A percentile compares a stretch with the other conserved stretches of the same genome.
Conservation (phyloP, 73 alveolate genomes). For the Paramecium primaurelia region DNA sequence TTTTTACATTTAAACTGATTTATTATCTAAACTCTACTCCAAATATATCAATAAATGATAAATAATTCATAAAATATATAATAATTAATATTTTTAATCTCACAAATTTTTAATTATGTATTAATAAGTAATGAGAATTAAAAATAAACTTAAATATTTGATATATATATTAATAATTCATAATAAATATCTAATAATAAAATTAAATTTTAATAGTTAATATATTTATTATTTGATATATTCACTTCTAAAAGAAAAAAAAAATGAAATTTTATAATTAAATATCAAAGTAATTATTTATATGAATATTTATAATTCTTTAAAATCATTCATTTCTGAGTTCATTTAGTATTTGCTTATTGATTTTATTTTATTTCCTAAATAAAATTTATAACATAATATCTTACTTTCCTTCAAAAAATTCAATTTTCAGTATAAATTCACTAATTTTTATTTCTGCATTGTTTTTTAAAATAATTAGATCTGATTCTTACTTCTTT, state of each 20-base stretch:
- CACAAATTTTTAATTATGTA: no score
- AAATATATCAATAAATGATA: background rate
- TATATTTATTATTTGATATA: background rate
- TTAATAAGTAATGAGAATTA: no score
- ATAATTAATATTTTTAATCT: no score
- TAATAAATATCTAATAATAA: no score
- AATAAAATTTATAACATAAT: background rate
- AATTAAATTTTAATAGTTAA: background rate
- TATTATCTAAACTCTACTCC: background rate
- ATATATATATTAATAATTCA: no score
- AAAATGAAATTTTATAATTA: background rate
- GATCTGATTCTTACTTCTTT: slow-evolving; percentile 17
- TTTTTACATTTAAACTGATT: background rate
- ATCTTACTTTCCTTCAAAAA: background rate
- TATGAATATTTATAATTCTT: background rate
- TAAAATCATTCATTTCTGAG: background rate
- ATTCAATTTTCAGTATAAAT: slow-evolving; percentile 16
- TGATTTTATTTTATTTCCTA: background rate
- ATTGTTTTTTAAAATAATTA: background rate
- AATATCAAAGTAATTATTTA: background rate
- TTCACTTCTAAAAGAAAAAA: no score
- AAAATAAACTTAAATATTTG: no score
- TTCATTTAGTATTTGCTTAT: background rate
- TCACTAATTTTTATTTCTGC: slow-evolving; percentile 47
- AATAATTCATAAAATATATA: background rate